These are phyloP conservation scores for Hymenoscyphus linearis DNA, from an alignment of 2,329 filamentous ascomycete species.

Conservation along the genomic window DNA sequence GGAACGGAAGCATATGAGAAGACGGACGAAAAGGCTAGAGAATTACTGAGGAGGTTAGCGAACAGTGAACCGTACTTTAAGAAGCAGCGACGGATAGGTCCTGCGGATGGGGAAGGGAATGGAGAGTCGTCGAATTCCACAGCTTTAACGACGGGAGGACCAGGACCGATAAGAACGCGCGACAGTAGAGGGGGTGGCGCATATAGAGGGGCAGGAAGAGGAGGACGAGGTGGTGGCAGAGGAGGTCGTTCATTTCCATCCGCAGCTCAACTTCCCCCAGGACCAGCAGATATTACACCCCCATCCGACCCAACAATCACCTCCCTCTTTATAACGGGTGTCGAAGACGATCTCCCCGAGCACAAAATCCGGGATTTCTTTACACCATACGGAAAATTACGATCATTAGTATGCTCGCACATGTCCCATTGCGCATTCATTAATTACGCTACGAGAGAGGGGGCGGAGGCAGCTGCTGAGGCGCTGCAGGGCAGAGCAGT, in stretches of 20 bases:
- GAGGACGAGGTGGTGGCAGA: conserved; percentile 36
- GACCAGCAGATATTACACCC: conserved; percentile 78
- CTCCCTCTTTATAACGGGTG: conserved; percentile 88
- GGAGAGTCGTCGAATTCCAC: conserved; percentile 32
- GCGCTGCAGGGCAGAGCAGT: conserved; percentile 84
- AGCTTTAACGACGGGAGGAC: conserved; percentile 45
- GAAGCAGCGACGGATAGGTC: conserved; percentile 72
- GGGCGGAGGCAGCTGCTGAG: conserved; percentile 78
- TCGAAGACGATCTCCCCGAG: conserved; percentile 94
- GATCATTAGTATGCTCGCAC: conserved; percentile 91
- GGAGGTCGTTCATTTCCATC: conserved; percentile 58
- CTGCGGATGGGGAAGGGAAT: conserved; percentile 41
- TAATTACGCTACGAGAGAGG: conserved; percentile 82
- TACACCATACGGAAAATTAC: conserved; percentile 79
- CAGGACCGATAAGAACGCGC: conserved; percentile 74
- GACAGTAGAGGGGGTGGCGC: conserved; percentile 51
- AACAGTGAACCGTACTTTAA: conserved; percentile 94
- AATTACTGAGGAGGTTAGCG: conserved; percentile 77
- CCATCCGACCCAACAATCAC: conserved; percentile 81
- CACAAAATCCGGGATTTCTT: conserved; percentile 89
- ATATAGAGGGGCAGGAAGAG: conserved; percentile 29
- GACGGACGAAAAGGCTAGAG: conserved; percentile 92
- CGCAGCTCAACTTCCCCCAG: conserved; percentile 69
- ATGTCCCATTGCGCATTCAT: conserved; percentile 96
- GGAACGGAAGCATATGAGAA: conserved; percentile 90